Base-by-base conservation (phyloP, 1,139 yeast genomes). In the Suhomyces bokatorum region DNA sequence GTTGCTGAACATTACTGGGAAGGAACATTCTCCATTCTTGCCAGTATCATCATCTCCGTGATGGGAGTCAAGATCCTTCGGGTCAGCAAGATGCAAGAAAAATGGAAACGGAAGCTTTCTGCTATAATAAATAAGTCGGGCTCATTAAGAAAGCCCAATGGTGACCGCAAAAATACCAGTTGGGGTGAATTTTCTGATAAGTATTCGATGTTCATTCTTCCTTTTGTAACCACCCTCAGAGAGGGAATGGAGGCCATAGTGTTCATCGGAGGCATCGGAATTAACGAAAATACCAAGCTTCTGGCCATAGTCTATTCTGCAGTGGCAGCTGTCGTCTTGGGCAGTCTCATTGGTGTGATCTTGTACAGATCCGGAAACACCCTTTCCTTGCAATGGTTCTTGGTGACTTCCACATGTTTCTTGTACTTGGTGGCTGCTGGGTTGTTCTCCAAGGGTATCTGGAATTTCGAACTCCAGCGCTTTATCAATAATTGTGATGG, bases 41-140 rank as follows among this genome's bases (percentile, higher is more conserved):
- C 78, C 32, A 69, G 76, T 51, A 50, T 71, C 6, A 71, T 73
- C 37, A 73, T 73, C 15, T 70, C 78, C 1, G 62, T 69, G 6
- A 73, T 73, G 78, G 78, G 78, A 1, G 54, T 71, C 16, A 71
- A 73, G 45, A 69, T 73, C 12, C 59, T 73, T 29, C 57, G 78
- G 31, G 75, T 73, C 20, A 70, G 63, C 46, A 84, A 86, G 60
- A 81, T 89, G 89, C 88, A 87, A 67, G 81, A 81, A 49, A 89
- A 89, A 66, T 90, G 97, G 97, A 80, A 86, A 57, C 67, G 78
- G 45, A 87, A 87, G 64, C 75, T 87, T 35, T 44, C 57, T 16
- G 30, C 35, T 6, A 27, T 51, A 3, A 40, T 54, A 11, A 32
- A 35, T 12, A 43, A 39, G 13, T 45, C 46, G 3, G 44, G 50